These are phyloP conservation scores for Vaccinium darrowii DNA, from an alignment of 148 eudicot genomes.

Conservation along the genomic window DNA sequence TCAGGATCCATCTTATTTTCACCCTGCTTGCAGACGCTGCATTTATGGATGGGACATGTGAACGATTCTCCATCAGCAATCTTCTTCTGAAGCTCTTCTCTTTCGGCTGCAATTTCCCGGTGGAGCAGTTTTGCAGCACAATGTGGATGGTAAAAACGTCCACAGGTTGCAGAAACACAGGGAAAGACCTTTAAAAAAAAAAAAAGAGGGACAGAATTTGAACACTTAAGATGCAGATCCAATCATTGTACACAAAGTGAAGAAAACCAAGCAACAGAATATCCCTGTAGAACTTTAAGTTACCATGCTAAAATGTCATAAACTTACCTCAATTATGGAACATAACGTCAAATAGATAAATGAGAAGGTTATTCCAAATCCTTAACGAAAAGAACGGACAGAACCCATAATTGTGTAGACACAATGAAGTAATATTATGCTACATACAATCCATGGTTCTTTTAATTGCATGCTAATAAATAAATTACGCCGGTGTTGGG, in stretches of 20 bases:
- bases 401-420: neutral
- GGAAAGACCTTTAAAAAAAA: conserved; percentile 63
- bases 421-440: neutral
- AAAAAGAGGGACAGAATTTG: conserved; percentile 6
- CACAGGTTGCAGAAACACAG: conserved; percentile 89
- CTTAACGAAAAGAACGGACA: neutral
- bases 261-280: neutral
- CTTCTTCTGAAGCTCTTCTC: conserved; percentile 43
- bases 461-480: neutral
- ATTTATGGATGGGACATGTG: conserved; percentile 77
- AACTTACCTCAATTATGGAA: neutral
- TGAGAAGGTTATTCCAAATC: conserved; percentile 23
- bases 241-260: neutral
- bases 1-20: conserved; percentile 50
- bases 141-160: conserved; percentile 79
- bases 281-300: neutral
- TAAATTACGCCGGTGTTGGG: neutral
- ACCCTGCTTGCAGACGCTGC: conserved; percentile 56
- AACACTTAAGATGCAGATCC: conserved; percentile 5
- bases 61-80: conserved; percentile 72
- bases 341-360: neutral
- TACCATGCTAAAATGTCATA: neutral
- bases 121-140: conserved; percentile 79
- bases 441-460: neutral
- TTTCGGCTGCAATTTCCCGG: conserved; percentile 39